phyloP scores from a whole-genome alignment of 2,329 filamentous ascomycete genomes.

The Coniochaeta hoffmannii region DNA sequence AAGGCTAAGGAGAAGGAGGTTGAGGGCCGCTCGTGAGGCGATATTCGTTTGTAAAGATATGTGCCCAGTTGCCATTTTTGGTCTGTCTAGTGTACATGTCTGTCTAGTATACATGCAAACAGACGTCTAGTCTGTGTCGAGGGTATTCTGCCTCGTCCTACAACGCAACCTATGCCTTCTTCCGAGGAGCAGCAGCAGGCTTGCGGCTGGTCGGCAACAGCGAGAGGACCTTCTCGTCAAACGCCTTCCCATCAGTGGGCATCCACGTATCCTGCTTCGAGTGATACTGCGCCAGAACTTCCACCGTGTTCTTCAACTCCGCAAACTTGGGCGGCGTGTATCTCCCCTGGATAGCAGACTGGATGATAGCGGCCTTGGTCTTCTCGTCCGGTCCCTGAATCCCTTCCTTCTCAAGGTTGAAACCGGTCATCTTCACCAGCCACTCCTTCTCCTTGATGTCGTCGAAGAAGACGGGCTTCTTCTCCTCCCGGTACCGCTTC shows the following conservation, averaged over 20 bases:
- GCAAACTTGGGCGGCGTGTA: constrained; percentile 25
- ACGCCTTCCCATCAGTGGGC: constrained; percentile 14
- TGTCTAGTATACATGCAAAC: constrained; percentile 4
- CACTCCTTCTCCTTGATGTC: constrained; percentile 22
- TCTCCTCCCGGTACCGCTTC: constrained; percentile 14
- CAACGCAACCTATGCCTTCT: constrained; percentile 5
- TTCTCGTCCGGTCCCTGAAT: constrained; percentile 14
- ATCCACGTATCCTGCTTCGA: constrained; percentile 24
- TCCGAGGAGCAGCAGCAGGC: constrained; percentile 5
- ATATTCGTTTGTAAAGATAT: not conserved
- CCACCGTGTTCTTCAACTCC: constrained; percentile 19
- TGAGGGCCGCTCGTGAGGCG: not conserved
- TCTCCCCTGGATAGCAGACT: constrained; percentile 28
- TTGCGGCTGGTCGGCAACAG: constrained; percentile 16
- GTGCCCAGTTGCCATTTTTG: constrained; percentile 1
- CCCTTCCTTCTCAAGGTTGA: constrained; percentile 2
- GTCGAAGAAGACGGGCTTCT: constrained; percentile 30
- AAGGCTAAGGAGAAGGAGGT: constrained; percentile 40
- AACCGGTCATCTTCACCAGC: constrained; percentile 7
- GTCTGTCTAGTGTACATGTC: not conserved
- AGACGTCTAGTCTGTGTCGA: not conserved
- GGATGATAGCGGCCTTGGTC: constrained; percentile 25
- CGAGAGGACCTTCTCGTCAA: constrained; percentile 21
- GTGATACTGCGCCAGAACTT: constrained; percentile 27
- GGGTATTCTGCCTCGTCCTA: not conserved